These are phyloP conservation scores for Trichophyton verrucosum DNA, from an alignment of 2,329 filamentous ascomycete species.

Conservation along the genomic window DNA sequence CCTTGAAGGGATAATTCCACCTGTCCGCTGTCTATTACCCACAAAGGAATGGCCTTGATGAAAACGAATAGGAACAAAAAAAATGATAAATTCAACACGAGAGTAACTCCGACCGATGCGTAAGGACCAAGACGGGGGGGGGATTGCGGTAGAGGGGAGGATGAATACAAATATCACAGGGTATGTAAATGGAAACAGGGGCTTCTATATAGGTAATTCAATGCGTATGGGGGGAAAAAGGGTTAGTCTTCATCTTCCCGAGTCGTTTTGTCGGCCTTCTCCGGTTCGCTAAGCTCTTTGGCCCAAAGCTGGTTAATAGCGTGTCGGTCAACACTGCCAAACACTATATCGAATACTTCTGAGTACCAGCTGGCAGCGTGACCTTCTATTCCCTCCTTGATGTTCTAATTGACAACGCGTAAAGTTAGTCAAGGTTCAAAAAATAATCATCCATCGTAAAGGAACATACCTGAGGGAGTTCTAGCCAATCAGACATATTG, in stretches of 20 bases:
- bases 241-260: background rate
- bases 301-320: constrained; percentile 63
- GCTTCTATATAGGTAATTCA: constrained; percentile 1
- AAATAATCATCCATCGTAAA: constrained; percentile 2
- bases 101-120: constrained; percentile 10
- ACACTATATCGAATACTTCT: constrained; percentile 85
- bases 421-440: background rate
- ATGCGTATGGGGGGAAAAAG: background rate
- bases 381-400: constrained; percentile 91
- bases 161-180: background rate
- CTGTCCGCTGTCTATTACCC: background rate
- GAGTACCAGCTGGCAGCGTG: constrained; percentile 85
- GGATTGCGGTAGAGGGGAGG: background rate
- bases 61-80: background rate
- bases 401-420: constrained; percentile 54
- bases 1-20: background rate
- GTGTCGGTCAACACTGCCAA: constrained; percentile 63
- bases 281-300: constrained; percentile 44
- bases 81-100: background rate
- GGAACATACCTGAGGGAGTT: constrained; percentile 76
- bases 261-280: constrained; percentile 5
- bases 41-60: background rate
- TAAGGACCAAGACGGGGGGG: background rate
- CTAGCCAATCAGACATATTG: constrained; percentile 93
- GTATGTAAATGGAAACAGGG: constrained; percentile 1